These are phyloP conservation scores for Dendrocalamus sinicus DNA, from an alignment of 176 grass and related monocot genomes.

Conservation along the genomic window DNA sequence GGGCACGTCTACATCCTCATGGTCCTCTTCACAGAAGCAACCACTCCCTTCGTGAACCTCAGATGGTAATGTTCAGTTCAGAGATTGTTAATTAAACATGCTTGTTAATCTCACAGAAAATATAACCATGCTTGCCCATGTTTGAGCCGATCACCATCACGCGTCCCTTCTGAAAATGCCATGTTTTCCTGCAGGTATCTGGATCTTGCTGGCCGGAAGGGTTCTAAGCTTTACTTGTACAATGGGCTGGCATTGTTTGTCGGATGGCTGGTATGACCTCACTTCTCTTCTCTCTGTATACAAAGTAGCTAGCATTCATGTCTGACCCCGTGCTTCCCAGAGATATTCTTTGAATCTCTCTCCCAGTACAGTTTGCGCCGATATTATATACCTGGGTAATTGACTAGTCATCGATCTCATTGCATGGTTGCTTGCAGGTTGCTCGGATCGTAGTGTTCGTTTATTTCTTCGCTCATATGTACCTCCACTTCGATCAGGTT, in stretches of 20 bases:
- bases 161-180: background rate
- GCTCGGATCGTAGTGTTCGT: conserved; percentile 65
- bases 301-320: background rate
- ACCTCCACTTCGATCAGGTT: conserved; percentile 79
- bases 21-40: conserved; percentile 72
- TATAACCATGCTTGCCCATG: background rate
- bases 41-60: conserved; percentile 73
- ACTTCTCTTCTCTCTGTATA: background rate
- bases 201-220: conserved; percentile 61
- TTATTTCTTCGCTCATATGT: conserved; percentile 71
- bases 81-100: background rate
- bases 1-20: conserved; percentile 74
- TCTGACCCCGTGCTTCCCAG: too few species aligned
- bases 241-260: conserved; percentile 66
- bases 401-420: background rate
- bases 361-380: too few species aligned
- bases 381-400: background rate
- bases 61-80: conserved; percentile 62
- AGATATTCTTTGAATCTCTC: background rate
- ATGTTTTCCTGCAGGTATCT: conserved; percentile 58
- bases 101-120: background rate
- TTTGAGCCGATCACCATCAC: background rate
- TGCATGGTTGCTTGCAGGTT: conserved; percentile 45
- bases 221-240: conserved; percentile 62
- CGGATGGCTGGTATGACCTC: conserved; percentile 61